Conservation (phyloP, 1,284 basidiomycete species). For the Cryptococcus neoformans region DNA sequence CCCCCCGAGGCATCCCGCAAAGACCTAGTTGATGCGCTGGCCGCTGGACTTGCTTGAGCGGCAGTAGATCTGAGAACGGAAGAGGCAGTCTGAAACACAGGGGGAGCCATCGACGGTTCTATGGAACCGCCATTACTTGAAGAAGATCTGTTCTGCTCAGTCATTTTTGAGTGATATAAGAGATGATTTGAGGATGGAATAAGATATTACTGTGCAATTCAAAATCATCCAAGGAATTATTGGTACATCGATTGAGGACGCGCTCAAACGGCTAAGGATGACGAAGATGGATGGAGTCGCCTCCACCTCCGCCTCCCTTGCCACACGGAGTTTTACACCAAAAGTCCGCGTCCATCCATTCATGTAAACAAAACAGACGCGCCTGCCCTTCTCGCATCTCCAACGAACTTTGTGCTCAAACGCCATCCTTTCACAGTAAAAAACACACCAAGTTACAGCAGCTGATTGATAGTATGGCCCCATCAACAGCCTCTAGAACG, state of each 20-base stretch:
- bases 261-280: neutral
- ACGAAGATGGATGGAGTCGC: neutral
- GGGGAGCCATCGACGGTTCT: slow-evolving; percentile 10
- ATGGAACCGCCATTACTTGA: too few relatives aligned
- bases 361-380: neutral
- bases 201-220: too few relatives aligned
- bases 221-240: too few relatives aligned
- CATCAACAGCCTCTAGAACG: neutral
- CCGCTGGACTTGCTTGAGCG: neutral
- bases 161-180: too few relatives aligned
- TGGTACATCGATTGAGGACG: neutral
- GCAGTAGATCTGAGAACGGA: slow-evolving; percentile 14
- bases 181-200: too few relatives aligned
- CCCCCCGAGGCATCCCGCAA: slow-evolving; percentile 24
- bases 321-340: neutral
- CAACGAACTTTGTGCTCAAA: neutral
- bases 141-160: too few relatives aligned
- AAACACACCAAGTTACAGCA: too few relatives aligned
- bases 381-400: neutral
- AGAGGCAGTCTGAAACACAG: slow-evolving; percentile 25
- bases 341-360: neutral
- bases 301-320: neutral
- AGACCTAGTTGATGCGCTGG: slow-evolving; percentile 5
- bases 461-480: neutral
- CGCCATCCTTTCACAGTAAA: neutral